Base-by-base conservation (phyloP, 2,329 filamentous ascomycete genomes). In the Aspergillus piperis region DNA sequence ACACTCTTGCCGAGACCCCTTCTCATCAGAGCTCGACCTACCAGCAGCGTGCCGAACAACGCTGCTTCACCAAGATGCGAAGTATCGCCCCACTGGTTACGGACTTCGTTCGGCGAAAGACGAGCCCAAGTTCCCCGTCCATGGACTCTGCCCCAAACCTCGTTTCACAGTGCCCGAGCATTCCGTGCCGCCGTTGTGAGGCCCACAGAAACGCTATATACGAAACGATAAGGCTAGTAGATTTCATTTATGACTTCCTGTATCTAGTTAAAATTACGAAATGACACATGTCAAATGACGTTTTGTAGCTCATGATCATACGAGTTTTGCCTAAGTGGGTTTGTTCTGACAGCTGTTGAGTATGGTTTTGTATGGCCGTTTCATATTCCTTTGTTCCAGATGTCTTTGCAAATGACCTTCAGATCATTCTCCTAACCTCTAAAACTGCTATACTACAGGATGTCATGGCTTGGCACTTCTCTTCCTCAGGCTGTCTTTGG, bases 181-280 rank as follows among this genome's bases (percentile, higher is more conserved):
- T 30, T 30, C 27, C 27, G 27, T 30, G 10, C 27, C 27, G 27
- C 27, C 27, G 8, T 30, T 30, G 27, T 30, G 10, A 44, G 41
- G 41, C 10, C 41, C 17, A 44, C 17, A 44, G 17, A 10, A 11
- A 23, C n/a, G 23, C 39, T 42, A 42, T n/a, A 42, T 42, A 17
- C 8, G 39, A 36, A 36, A 36, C 32, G 7, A 55, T 23, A 32
- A 55, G 41, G 53, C 53, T 36, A 32, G 53, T 47, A 32, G 39
- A 23, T 19, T 47, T 47, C 49, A 42, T n/a, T 44, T 41, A 41
- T 41, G 13, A 41, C 19, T 53, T 53, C 51, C 19, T 55, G 53
- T 55, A 55, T 47, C 25, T 55, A 55, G 41, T 55, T 47, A 10
- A 47, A 7, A 32, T 44, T 21, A 42, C 25, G 25, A 21, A 49